Base-by-base conservation (phyloP, 106 monocot genomes). In the Xerophyta viscosa region DNA sequence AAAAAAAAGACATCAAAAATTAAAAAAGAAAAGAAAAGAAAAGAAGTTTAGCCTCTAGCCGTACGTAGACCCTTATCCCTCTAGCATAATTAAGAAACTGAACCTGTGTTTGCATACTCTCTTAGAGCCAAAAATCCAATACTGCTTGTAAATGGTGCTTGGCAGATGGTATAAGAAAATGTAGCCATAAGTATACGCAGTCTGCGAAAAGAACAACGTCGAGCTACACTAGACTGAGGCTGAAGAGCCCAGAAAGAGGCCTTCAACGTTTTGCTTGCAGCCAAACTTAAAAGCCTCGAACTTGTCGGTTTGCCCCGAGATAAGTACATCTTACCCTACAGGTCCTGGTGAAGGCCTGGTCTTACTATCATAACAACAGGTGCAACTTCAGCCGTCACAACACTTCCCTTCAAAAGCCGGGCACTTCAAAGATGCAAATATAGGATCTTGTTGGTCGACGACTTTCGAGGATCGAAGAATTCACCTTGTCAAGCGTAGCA, bases 401-500 rank as follows among this genome's bases (percentile, higher is more conserved):
- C 1, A 27, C 6, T n/a, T 48, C 17, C 12, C 21, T 31, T 52
- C 54, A 53, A 11, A 31, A 23, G 12, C 4, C 24, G 27, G 71
- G 58, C 18, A 24, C 15, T 13, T 44, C 33, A 58, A 20, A 58
- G 37, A 62, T 86, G 82, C 57, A n/a, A 13, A 64, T 86, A 92
- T 66, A 29, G 47, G 48, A 86, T 29, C 46, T 71, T 66, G 41
- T 60, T 73, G 48, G 86, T 73, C 52, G 78, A 60, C 51, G 86
- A 86, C 13, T 47, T 28, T 29, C 63, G 10, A 19, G 86, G 86
- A 60, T 91, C 72, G 74, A 66, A 91, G 63, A 72, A 20, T 17
- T 81, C 81, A 11, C 78, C 86, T 50, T 20, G 56, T 78, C 86
- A 84, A 10, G 57, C 18, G 55, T 77, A 51, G 80, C 90, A 90